Evolutionary conservation across 164 flowering plant genomes (phyloP), one percentile per base, ranked within the genome.

Genomic region (Macadamia integrifolia): DNA sequence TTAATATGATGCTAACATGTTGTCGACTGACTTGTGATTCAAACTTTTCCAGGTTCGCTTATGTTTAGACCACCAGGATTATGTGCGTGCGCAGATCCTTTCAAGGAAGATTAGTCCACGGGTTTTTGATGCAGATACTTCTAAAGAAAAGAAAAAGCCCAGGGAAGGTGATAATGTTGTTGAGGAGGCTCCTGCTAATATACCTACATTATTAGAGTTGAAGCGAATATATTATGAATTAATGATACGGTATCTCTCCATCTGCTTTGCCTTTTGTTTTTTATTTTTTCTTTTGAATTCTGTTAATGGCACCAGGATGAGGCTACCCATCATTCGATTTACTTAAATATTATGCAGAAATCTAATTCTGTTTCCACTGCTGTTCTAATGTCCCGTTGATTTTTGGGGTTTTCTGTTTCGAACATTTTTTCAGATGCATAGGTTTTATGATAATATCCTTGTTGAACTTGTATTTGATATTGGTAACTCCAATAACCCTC

Each of bases 111-210:
- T 88, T 48, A 88, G 85, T 74, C 85, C 86, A 15, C 78, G 92
- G 62, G 92, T 86, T 61, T 88, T 88, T 71, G 86, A 84, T 67
- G 79, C 73, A 64, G 88, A 83, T 74, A 9, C 86, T 31, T 71
- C 85, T 28, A 88, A 88, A 66, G 92, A 84, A 65, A 88, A 88
- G 87, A 86, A 86, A 64, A 86, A 84, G 60, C 79, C 89, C 6
- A 88, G 84, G 69, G 92, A 88, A 83, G 90, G 87, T 63, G 92
- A 88, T 53, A 73, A 66, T 69, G 59, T 88, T 61, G 84, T 88
- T 56, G 92, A 88, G 74, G 92, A 84, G 69, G 82, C 92, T 70
- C 86, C 89, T 72, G 85, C 88, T 60, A 88, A 88, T 78, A 86
- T 86, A 56, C 90, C 90, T 42, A 79, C 92, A 43, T 56, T 88